A percentile compares a stretch with the other conserved stretches of the same genome.
Conservation (phyloP, 192 early-diverging fungal species). For the Linnemannia exigua region DNA sequence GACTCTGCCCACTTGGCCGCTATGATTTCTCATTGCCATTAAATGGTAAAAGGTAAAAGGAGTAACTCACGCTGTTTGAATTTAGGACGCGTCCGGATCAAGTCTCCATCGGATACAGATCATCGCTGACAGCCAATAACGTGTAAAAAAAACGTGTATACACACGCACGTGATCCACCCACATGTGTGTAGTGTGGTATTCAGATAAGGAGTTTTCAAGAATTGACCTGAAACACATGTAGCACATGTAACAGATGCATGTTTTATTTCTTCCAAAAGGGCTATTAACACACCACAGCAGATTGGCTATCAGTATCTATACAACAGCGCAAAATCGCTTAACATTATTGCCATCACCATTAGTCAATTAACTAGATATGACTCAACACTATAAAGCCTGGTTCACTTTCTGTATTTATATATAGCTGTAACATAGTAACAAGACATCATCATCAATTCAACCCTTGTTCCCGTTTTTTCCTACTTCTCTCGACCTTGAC, state of each 20-base stretch:
- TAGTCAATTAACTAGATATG: background rate
- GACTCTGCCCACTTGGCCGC: background rate
- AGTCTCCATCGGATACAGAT: background rate
- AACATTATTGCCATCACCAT: background rate
- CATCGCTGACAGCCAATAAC: conserved; percentile 5
- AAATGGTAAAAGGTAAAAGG: background rate
- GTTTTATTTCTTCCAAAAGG: background rate
- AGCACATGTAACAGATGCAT: too few species aligned
- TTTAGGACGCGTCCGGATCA: background rate
- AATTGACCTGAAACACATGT: background rate
- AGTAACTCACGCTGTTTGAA: background rate
- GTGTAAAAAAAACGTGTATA: conserved; percentile 8
- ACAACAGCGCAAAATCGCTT: background rate
- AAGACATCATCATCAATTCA: background rate
- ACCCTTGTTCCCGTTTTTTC: background rate
- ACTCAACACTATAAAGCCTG: too few species aligned
- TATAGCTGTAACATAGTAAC: background rate
- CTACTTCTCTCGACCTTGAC: background rate
- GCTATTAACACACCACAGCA: too few species aligned
- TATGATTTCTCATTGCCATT: background rate
- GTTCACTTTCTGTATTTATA: background rate
- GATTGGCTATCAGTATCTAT: background rate
- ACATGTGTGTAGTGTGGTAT: background rate
- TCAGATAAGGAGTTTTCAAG: background rate
- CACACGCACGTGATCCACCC: conserved; percentile 8